Evolutionary conservation across 2,329 filamentous ascomycete species (phyloP).

Genomic region (Cryphonectria nitschkei): DNA sequence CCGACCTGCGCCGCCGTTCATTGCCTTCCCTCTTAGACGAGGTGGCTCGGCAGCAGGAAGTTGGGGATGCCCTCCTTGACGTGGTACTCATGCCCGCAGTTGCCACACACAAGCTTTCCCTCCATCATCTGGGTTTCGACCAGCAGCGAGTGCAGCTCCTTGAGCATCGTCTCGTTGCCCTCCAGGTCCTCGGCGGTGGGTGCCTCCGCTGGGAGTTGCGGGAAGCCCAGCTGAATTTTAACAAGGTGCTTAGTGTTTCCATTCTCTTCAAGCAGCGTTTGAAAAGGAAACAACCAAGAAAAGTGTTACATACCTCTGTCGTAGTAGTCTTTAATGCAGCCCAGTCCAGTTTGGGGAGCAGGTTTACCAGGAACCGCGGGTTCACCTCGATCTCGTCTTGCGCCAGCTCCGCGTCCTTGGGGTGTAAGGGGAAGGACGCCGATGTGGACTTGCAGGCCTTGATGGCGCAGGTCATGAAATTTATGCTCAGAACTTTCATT

Average conservation of each 20-base stretch:
- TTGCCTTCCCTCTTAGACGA: constrained; percentile 60
- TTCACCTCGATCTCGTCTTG: constrained; percentile 83
- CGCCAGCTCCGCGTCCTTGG: constrained; percentile 88
- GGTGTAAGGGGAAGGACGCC: constrained; percentile 86
- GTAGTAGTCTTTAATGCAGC: constrained; percentile 74
- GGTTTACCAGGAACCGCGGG: constrained; percentile 77
- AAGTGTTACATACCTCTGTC: constrained; percentile 64
- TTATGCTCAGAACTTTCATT: constrained; percentile 96
- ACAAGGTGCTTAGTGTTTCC: constrained; percentile 23
- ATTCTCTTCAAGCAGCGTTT: not conserved
- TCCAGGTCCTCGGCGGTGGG: constrained; percentile 66
- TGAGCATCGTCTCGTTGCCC: constrained; percentile 69
- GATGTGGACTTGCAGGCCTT: constrained; percentile 88
- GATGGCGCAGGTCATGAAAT: constrained; percentile 95
- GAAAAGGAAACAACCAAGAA: not conserved
- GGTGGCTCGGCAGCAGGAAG: constrained; percentile 89
- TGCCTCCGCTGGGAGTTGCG: constrained; percentile 67
- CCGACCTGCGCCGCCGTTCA: not conserved
- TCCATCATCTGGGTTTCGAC: constrained; percentile 89
- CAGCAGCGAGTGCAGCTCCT: constrained; percentile 79
- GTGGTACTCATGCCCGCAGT: constrained; percentile 91
- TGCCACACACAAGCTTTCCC: constrained; percentile 86
- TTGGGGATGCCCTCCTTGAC: constrained; percentile 97
- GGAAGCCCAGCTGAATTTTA: constrained; percentile 71
- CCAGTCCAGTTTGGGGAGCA: constrained; percentile 90